Percentiles rank a stretch among this genome's conserved stretches.
These are phyloP conservation scores for Potentilla sterilis DNA, from an alignment of 306 rosid species.

Conservation along the genomic window DNA sequence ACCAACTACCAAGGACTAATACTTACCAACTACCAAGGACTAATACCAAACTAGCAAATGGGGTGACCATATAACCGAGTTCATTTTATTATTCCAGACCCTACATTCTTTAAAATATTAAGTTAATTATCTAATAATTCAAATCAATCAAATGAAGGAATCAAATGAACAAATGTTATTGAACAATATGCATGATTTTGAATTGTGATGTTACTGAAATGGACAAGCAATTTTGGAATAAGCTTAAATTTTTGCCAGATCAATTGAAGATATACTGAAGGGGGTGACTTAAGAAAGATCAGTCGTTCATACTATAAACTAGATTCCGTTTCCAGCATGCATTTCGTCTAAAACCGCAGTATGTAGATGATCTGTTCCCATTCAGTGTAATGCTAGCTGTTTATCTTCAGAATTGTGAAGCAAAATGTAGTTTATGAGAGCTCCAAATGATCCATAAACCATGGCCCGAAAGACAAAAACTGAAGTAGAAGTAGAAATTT, in stretches of 20 bases:
- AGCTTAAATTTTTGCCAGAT: background rate
- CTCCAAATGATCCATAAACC: too few species aligned
- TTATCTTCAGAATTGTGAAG: background rate
- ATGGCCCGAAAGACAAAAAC: background rate
- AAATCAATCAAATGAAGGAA: background rate
- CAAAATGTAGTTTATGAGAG: background rate
- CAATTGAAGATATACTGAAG: background rate
- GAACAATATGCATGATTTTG: background rate
- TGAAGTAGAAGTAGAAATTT: background rate
- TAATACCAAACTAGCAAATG: background rate
- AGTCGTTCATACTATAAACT: background rate
- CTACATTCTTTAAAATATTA: background rate
- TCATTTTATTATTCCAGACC: background rate
- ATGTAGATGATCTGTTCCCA: background rate
- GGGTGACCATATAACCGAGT: background rate
- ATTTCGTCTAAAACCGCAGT: background rate
- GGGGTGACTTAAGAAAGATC: background rate
- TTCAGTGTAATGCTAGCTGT: background rate
- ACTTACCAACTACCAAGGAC: background rate
- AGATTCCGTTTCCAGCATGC: background rate
- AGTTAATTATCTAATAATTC: background rate
- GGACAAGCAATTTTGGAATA: background rate
- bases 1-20: background rate
- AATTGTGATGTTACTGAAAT: background rate
- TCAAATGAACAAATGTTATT: background rate